Evolutionary conservation across 331 rosid species (phyloP).

Genomic region (Pyrus hybrid): DNA sequence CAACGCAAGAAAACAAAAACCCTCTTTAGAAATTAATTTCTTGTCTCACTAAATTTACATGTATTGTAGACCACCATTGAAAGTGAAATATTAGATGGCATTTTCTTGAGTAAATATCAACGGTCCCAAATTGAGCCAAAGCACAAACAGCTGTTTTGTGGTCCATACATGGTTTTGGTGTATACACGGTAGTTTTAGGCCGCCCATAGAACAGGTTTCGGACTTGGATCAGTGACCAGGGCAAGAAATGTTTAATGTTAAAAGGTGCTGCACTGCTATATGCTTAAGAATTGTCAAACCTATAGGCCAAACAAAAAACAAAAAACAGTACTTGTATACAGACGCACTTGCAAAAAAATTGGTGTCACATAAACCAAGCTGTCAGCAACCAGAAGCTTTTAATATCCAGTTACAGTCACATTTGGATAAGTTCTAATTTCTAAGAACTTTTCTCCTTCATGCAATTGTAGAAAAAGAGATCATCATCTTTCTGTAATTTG

Average conservation of each 20-base stretch:
- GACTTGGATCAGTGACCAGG: background rate
- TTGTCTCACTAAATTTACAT: background rate
- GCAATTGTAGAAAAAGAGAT: background rate
- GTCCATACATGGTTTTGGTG: background rate
- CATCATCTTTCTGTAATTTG: background rate
- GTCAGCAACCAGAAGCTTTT: no score
- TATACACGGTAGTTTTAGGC: background rate
- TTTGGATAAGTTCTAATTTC: background rate
- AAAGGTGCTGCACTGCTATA: background rate
- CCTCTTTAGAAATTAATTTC: background rate
- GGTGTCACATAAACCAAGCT: no score
- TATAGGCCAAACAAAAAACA: background rate
- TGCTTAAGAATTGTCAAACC: background rate
- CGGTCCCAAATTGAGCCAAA: background rate
- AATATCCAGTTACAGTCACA: background rate
- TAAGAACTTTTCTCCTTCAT: background rate
- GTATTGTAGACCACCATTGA: background rate
- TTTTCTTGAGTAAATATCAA: background rate
- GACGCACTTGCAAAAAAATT: background rate
- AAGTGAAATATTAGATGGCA: background rate
- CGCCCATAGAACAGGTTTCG: background rate
- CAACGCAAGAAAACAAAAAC: slow-evolving; percentile 15
- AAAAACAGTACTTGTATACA: background rate
- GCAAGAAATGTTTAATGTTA: background rate
- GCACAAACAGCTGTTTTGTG: background rate